Conservation (phyloP, 2,329 filamentous ascomycete genomes). For the Fusarium beomiforme region DNA sequence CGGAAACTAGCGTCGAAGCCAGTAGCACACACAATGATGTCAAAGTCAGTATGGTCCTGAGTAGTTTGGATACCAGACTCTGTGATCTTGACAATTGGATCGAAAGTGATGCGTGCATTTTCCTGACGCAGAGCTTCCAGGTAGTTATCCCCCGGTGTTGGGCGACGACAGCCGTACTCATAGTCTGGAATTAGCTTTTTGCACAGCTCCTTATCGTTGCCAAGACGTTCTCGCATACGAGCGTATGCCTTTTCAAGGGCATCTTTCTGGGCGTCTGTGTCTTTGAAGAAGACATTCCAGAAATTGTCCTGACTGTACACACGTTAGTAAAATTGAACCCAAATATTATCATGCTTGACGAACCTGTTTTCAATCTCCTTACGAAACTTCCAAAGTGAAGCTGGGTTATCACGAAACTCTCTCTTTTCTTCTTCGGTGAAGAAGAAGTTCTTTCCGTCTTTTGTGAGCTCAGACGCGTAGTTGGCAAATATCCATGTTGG, state of each 20-base stretch:
- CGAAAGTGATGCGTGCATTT: constrained; percentile 10
- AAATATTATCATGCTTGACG: background rate
- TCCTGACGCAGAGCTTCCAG: constrained; percentile 35
- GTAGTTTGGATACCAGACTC: constrained; percentile 6
- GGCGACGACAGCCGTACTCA: constrained; percentile 38
- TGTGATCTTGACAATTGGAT: constrained; percentile 5
- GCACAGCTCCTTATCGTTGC: constrained; percentile 4
- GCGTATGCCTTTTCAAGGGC: background rate
- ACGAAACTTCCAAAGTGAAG: background rate
- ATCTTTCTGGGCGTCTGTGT: background rate
- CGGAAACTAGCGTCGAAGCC: constrained; percentile 26
- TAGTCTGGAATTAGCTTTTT: constrained; percentile 31
- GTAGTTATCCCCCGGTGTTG: constrained; percentile 37
- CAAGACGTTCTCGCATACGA: constrained; percentile 19
- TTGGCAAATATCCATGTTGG: background rate
- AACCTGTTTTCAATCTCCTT: background rate
- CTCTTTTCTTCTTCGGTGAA: background rate
- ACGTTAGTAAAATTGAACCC: background rate
- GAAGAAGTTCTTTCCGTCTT: background rate
- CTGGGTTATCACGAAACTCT: background rate
- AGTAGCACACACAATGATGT: constrained; percentile 25
- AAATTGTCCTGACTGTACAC: background rate
- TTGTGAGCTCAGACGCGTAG: background rate
- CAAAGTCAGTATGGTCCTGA: background rate
- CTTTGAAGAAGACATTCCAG: background rate